Percentiles rank a stretch among this genome's conserved stretches.
These are phyloP conservation scores for Didymella keratinophila DNA, from an alignment of 2,329 filamentous ascomycete genomes.

Conservation along the genomic window DNA sequence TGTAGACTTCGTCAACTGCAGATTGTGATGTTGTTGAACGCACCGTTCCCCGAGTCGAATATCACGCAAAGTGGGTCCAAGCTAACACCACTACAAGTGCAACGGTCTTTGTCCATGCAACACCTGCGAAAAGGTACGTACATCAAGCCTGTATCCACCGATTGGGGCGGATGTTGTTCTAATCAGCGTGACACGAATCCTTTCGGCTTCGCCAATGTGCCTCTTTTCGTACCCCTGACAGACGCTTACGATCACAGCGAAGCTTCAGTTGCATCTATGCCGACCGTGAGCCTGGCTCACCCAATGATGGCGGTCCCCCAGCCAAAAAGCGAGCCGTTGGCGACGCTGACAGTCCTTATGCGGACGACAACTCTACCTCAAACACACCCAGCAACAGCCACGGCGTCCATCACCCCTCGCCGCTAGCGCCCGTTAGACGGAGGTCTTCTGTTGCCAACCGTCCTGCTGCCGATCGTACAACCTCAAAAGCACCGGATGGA, in stretches of 20 bases:
- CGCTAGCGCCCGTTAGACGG: slow-evolving; percentile 26
- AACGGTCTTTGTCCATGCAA: slow-evolving; percentile 66
- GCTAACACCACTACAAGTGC: slow-evolving; percentile 56
- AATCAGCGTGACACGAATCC: background rate
- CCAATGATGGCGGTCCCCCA: slow-evolving; percentile 51
- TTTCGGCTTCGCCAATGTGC: background rate
- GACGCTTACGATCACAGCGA: slow-evolving; percentile 42
- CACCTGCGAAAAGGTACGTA: slow-evolving; percentile 63
- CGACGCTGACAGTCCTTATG: slow-evolving; percentile 24
- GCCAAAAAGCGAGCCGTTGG: slow-evolving; percentile 42
- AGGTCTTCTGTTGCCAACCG: slow-evolving; percentile 28
- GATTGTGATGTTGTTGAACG: slow-evolving; percentile 3
- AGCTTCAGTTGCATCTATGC: slow-evolving; percentile 52
- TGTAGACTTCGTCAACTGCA: background rate
- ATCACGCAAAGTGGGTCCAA: slow-evolving; percentile 9
- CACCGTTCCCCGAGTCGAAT: background rate
- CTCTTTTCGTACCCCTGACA: background rate
- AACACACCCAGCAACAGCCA: slow-evolving; percentile 38
- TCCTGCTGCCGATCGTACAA: slow-evolving; percentile 20
- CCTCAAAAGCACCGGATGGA: slow-evolving; percentile 15
- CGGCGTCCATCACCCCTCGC: slow-evolving; percentile 29
- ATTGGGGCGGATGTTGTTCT: background rate
- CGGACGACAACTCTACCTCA: slow-evolving; percentile 31
- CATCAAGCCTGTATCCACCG: background rate
- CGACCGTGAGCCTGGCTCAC: slow-evolving; percentile 47